phyloP scores from a whole-genome alignment of 805 yeast species.

The Teunomyces atbi region DNA sequence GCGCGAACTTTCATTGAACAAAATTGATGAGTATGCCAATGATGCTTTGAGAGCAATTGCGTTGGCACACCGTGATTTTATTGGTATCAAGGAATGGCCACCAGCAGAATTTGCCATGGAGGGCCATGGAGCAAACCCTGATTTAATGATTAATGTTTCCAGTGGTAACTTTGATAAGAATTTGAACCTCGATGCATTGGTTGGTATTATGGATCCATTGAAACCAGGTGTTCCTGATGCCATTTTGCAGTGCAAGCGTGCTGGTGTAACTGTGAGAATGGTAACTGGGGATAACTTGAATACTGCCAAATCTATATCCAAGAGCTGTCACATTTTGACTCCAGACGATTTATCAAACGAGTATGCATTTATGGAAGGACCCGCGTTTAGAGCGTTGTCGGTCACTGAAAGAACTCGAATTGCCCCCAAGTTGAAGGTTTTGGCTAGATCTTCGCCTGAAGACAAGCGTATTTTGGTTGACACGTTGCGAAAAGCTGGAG shows the following conservation, averaged over 20 bases:
- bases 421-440: constrained; percentile 75
- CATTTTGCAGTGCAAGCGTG: constrained; percentile 76
- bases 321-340: constrained; percentile 74
- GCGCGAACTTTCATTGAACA: constrained; percentile 30
- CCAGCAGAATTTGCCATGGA: constrained; percentile 46
- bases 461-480: constrained; percentile 88
- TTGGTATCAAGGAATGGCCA: constrained; percentile 57
- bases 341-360: constrained; percentile 52
- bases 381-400: constrained; percentile 70
- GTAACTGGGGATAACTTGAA: constrained; percentile 94
- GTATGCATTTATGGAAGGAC: constrained; percentile 86
- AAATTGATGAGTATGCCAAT: constrained; percentile 58
- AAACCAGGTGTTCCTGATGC: constrained; percentile 90
- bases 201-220: constrained; percentile 94
- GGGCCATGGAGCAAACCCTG: constrained; percentile 40
- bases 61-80: constrained; percentile 76
- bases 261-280: constrained; percentile 96
- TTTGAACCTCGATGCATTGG: constrained; percentile 65
- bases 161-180: constrained; percentile 24
- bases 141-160: constrained; percentile 26
- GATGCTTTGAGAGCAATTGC: constrained; percentile 86
- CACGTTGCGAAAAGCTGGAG: constrained; percentile 73
- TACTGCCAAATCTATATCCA: constrained; percentile 90
- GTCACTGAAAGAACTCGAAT: constrained; percentile 53
- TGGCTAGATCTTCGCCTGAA: constrained; percentile 95